Conservation (phyloP, 2,329 filamentous ascomycete genomes). For the Pseudogymnoascus sp. region DNA sequence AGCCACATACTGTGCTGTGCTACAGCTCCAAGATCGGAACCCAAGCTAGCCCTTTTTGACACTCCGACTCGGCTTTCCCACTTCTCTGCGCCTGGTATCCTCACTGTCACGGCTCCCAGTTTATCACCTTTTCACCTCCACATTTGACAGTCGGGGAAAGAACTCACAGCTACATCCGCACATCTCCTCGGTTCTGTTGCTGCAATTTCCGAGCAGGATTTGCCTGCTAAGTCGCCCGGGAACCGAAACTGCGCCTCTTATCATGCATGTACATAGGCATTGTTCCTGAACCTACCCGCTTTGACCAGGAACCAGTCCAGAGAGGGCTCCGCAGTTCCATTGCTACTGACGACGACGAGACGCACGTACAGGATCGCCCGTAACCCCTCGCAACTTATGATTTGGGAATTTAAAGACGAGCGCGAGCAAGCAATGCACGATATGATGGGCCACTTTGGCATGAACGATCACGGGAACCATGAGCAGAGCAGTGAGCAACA, state of each 20-base stretch:
- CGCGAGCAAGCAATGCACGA: slow-evolving; percentile 26
- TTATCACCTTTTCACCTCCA: background rate
- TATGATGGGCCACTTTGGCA: slow-evolving; percentile 29
- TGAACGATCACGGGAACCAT: slow-evolving; percentile 28
- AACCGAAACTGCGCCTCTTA: background rate
- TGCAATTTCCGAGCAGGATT: background rate
- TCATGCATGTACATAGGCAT: background rate
- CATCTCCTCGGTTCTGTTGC: background rate
- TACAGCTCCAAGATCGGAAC: background rate
- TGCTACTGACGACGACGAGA: background rate
- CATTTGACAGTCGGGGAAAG: background rate
- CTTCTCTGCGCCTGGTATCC: background rate
- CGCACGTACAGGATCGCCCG: background rate
- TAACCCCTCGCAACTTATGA: background rate
- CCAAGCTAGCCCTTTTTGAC: background rate
- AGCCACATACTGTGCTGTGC: background rate
- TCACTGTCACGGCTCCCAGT: background rate
- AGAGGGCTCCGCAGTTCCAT: background rate
- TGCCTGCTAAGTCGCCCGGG: background rate
- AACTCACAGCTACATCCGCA: background rate
- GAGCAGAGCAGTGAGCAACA: slow-evolving; percentile 34
- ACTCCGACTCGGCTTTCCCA: slow-evolving; percentile 4
- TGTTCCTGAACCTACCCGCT: background rate
- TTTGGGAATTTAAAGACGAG: background rate
- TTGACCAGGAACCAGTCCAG: background rate